phyloP scores from a whole-genome alignment of 495 filamentous ascomycete genomes.

The Aspergillus diversus region DNA sequence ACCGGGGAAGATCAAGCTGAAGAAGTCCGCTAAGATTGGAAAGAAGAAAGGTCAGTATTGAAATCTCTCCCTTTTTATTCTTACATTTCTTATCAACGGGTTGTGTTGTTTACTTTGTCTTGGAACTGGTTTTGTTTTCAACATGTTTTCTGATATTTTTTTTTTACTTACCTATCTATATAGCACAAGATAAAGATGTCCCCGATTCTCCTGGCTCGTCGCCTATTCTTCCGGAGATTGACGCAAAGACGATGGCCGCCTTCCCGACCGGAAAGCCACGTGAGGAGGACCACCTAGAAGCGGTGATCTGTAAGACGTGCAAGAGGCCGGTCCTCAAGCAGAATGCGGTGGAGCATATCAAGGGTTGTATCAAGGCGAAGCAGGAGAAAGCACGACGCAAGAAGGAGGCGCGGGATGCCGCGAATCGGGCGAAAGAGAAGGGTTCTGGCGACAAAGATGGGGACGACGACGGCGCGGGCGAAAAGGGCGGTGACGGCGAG shows the following conservation, averaged over 20 bases:
- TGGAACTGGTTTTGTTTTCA: not conserved
- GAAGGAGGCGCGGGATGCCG: slow-evolving; percentile 71
- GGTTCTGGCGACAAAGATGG: slow-evolving; percentile 55
- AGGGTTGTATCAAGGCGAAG: slow-evolving; percentile 73
- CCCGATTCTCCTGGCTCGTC: slow-evolving; percentile 49
- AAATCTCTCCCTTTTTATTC: slow-evolving; percentile 4
- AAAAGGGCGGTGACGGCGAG: slow-evolving; percentile 42
- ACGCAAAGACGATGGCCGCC: slow-evolving; percentile 66
- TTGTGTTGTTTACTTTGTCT: not conserved
- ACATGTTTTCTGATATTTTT: not conserved
- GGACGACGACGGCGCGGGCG: slow-evolving; percentile 55
- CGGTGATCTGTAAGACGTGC: slow-evolving; percentile 80
- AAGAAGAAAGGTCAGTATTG: slow-evolving; percentile 58
- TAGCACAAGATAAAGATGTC: slow-evolving; percentile 22
- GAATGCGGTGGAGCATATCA: slow-evolving; percentile 66
- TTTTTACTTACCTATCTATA: not conserved
- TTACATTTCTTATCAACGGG: not conserved
- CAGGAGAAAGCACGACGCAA: slow-evolving; percentile 79
- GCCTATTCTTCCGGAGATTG: slow-evolving; percentile 71
- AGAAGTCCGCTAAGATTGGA: slow-evolving; percentile 64
- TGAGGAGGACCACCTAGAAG: slow-evolving; percentile 64
- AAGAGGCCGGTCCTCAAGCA: slow-evolving; percentile 71
- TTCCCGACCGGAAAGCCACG: slow-evolving; percentile 77
- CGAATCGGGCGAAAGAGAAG: slow-evolving; percentile 64
- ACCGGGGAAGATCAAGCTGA: slow-evolving; percentile 67